Base-by-base conservation (phyloP, 2,329 filamentous ascomycete genomes). In the Aspergillus candidus region DNA sequence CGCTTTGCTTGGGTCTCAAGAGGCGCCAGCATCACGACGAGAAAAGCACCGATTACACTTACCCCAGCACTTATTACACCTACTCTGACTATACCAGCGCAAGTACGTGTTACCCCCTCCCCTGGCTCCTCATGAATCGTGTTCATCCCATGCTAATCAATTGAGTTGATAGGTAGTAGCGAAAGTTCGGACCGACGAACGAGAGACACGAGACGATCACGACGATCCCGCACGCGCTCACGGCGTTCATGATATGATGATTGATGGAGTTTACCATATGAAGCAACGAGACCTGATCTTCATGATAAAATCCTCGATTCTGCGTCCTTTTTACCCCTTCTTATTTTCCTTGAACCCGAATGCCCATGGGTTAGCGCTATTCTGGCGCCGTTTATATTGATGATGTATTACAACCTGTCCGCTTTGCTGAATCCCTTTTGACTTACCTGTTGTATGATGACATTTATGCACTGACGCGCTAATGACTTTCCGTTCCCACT, bases 1-100 rank as follows among this genome's bases (percentile, higher is more conserved):
- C 71, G 10, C 52, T 73, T 13, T 66, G 70, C 35, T 55, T 75
- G 35, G 72, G 72, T 6, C 44, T 75, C 55, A 71, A 66, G 60
- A 65, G 70, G 49, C 63, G 59, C 46, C 62, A 53, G 40, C 56
- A 66, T 32, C 53, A 65, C 17, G 59, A 66, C 12, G 65, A 69
- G 29, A 60, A 64, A 40, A 72, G 70, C 57, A 69, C 61, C 51
- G 56, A 58, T 40, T 64, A 61, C 38, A 63, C 60, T 15, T 64
- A 62, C 54, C 65, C 61, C 31, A 71, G 63, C 49, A 63, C 61
- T 12, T 68, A 69, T 50, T 68, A 65, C 46, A 65, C 66, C 32
- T 71, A 69, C 52, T 67, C 62, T 18, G 61, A 65, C 40, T 67
- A 66, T 46, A 68, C 65, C 29, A 67, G 66, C 53, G 57, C 60